Evolutionary conservation across 1,139 yeast genomes (phyloP).

Genomic region (Sugiyamaella grinbergsii): DNA sequence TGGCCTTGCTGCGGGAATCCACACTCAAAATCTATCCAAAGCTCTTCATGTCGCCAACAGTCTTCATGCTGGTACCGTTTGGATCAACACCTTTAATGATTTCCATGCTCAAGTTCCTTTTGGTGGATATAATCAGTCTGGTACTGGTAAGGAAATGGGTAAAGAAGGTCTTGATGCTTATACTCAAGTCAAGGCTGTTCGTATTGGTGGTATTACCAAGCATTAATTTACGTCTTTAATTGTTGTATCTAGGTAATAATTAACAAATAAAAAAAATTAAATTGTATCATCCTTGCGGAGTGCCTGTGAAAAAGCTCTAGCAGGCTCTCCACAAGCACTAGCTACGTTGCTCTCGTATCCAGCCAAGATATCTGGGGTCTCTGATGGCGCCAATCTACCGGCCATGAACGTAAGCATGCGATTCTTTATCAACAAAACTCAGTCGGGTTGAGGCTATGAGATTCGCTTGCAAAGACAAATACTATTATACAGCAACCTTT

Average conservation of each 20-base stretch:
- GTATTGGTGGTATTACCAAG: constrained; percentile 41
- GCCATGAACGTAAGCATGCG: no score
- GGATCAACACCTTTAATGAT: constrained; percentile 81
- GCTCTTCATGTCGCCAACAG: constrained; percentile 63
- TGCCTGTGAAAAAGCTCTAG: no score
- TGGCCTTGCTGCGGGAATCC: constrained; percentile 83
- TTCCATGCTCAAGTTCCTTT: constrained; percentile 76
- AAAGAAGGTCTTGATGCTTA: constrained; percentile 77
- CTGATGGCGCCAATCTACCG: no score
- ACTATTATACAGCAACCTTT: no score
- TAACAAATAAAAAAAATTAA: not conserved
- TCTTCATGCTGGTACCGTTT: constrained; percentile 75
- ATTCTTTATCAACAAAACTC: no score
- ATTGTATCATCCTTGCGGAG: no score
- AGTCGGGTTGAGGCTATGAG: no score
- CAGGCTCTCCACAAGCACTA: no score
- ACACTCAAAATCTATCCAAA: constrained; percentile 60
- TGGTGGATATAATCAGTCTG: constrained; percentile 86
- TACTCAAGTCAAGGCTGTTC: constrained; percentile 74
- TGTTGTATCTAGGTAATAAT: no score
- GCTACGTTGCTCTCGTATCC: no score
- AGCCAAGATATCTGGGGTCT: no score
- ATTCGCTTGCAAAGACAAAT: no score
- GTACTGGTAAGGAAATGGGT: constrained; percentile 94
- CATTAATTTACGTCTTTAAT: not conserved